A percentile compares a stretch with the other conserved stretches of the same genome.
Evolutionary conservation across 305 asterid species (phyloP).

Genomic region (Caryopteris hybrid): DNA sequence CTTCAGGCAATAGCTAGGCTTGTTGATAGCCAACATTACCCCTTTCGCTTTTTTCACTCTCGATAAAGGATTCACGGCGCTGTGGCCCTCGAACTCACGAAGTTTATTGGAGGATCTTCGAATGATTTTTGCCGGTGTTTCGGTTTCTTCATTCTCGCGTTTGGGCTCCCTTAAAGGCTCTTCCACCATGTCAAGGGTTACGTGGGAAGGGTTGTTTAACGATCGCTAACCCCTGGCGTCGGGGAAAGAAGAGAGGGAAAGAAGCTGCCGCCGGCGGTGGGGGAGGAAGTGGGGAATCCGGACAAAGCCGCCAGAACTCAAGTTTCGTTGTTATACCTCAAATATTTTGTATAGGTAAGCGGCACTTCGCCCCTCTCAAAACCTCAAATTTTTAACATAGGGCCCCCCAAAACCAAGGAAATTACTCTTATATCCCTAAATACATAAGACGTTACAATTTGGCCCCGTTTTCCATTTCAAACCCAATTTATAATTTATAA

Average conservation of each 20-base stretch:
- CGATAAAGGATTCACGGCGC: constrained; percentile 6
- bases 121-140: constrained; percentile 1
- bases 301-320: neutral
- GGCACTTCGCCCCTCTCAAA: too few species aligned
- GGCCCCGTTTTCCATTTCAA: too few species aligned
- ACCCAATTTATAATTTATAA: too few species aligned
- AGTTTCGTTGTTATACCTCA: neutral
- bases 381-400: too few species aligned
- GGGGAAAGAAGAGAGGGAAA: neutral
- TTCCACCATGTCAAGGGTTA: constrained; percentile 17
- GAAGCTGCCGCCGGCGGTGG: neutral
- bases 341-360: neutral
- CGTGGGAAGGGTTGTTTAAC: neutral
- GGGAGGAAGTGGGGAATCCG: neutral
- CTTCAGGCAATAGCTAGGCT: constrained; percentile 61
- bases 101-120: constrained; percentile 11
- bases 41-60: constrained; percentile 28
- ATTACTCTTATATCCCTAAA: too few species aligned
- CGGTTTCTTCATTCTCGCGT: constrained; percentile 14
- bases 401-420: too few species aligned
- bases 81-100: constrained; percentile 26
- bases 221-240: neutral
- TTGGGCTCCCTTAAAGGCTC: constrained; percentile 15
- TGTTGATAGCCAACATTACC: constrained; percentile 27
- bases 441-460: too few species aligned